These are phyloP conservation scores for Eucalyptus fibrosa DNA, from an alignment of 345 rosid species.

Conservation along the genomic window DNA sequence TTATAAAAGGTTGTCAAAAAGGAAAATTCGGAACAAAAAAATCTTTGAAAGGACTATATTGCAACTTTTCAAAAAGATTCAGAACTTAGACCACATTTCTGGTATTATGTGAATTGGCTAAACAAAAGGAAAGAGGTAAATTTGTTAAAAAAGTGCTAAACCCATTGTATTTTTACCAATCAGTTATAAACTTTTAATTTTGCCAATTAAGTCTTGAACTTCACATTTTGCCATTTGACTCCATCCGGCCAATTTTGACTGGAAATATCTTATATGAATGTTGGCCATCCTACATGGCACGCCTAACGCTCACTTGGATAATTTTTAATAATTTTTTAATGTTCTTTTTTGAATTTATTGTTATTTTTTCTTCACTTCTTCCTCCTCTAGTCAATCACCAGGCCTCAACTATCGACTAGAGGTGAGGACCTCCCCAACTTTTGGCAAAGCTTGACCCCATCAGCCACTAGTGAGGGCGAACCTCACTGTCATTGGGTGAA, in stretches of 20 bases:
- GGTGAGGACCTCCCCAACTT: no score
- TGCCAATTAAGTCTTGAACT: fast-evolving
- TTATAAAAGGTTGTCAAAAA: neutral
- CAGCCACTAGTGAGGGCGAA: no score
- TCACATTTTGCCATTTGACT: fast-evolving
- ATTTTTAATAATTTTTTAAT: no score
- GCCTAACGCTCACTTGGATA: fast-evolving
- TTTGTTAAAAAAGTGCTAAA: neutral
- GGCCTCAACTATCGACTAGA: no score
- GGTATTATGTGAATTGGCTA: fast-evolving
- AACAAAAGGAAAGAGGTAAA: neutral
- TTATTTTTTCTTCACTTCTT: no score
- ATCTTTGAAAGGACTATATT: no score
- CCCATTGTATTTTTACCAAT: no score
- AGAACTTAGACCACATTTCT: fast-evolving
- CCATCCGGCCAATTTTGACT: fast-evolving
- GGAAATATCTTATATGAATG: no score
- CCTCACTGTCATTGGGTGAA: no score
- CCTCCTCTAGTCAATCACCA: no score
- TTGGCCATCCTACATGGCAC: fast-evolving
- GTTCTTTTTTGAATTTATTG: no score
- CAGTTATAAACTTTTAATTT: fast-evolving
- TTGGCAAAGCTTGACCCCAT: no score
- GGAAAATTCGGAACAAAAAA: neutral
- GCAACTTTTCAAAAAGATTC: neutral